Base-by-base conservation (phyloP, 2,329 filamentous ascomycete genomes). In the Aspergillus tubingensis region DNA sequence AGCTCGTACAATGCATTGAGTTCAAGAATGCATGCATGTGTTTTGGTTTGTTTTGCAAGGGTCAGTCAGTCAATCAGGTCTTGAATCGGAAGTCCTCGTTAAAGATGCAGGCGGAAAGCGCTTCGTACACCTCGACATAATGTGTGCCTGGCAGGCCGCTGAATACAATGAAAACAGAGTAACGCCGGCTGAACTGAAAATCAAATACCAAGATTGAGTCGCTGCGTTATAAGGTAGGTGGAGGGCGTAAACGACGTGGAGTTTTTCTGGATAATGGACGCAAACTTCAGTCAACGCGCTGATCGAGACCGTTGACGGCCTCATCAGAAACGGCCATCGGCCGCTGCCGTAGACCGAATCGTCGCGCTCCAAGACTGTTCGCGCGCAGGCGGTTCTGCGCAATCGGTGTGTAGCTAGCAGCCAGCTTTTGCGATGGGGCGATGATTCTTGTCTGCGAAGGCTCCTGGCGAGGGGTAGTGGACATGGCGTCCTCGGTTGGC, bases 371-470 rank as follows among this genome's bases (percentile, higher is more conserved):
- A 15, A 77, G 59, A 54, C 75, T 77, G 49, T 77, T 76, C 27
- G 74, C 73, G 58, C 76, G 68, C 32, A 74, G 59, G 25, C 75
- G 73, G 25, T 71, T 67, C 51, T 75, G 74, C 57, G 76, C 69
- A 49, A 78, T 75, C 30, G 74, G 70, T 2, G 76, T 78, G 59
- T 74, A 76, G 63, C 74, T 77, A 13, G 72, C 64, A 47, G 74
- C 75, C 17, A 70, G 62, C 60, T 76, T 77, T 58, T 62, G 69
- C 10, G 74, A 76, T n/a, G 74, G 69, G 4, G 67, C 63, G n/a
- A 68, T 64, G 21, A 75, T 75, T 10, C 73, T 69, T 10, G 74
- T 74, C 54, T 74, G 74, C 6, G 68, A 65, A 8, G 63, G 47
- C 7, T 70, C 64, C 57, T 68, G 62, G 43, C 63, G 67, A 23